A percentile compares a stretch with the other conserved stretches of the same genome.
Evolutionary conservation across 2,329 filamentous ascomycete species (phyloP).

Genomic region (Albophoma yamanashiensis): DNA sequence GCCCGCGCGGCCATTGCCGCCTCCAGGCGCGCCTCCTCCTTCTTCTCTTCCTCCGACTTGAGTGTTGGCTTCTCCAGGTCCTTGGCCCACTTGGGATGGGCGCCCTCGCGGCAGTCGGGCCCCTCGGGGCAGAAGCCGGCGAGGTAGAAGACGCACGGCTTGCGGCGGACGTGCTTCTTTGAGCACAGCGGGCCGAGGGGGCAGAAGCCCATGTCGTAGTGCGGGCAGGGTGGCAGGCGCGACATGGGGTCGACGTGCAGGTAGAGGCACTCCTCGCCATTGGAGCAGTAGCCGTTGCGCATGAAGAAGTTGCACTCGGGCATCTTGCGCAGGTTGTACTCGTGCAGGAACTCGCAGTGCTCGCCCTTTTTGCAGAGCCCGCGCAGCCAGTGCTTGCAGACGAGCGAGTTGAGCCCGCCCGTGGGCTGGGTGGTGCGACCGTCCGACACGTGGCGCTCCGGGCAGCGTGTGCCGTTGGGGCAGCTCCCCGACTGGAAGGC

Average conservation of each 20-base stretch:
- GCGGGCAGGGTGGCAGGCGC: constrained; percentile 69
- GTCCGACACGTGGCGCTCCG: constrained; percentile 63
- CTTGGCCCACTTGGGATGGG: constrained; percentile 73
- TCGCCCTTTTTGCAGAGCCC: constrained; percentile 97
- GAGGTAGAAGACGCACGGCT: constrained; percentile 74
- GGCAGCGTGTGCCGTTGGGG: constrained; percentile 71
- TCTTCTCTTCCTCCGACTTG: constrained; percentile 55
- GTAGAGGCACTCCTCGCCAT: constrained; percentile 93
- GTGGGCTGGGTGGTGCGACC: constrained; percentile 19
- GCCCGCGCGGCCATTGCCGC: constrained; percentile 3
- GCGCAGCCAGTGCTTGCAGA: constrained; percentile 98
- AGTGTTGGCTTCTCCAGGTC: constrained; percentile 67
- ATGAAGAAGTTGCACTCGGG: constrained; percentile 97
- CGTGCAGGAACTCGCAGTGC: constrained; percentile 93
- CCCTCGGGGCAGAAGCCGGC: constrained; percentile 91
- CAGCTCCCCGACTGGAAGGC: constrained; percentile 81
- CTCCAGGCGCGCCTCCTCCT: constrained; percentile 27
- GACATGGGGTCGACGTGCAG: constrained; percentile 79
- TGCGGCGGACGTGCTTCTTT: constrained; percentile 78
- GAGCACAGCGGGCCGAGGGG: constrained; percentile 78
- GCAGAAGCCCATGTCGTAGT: constrained; percentile 93
- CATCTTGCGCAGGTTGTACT: constrained; percentile 97
- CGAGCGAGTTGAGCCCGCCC: constrained; percentile 64
- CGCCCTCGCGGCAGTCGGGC: constrained; percentile 62
- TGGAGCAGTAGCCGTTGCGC: constrained; percentile 86